Base-by-base conservation (phyloP, 176 grass and related monocot species). In the Chrysopogon serrulatus region DNA sequence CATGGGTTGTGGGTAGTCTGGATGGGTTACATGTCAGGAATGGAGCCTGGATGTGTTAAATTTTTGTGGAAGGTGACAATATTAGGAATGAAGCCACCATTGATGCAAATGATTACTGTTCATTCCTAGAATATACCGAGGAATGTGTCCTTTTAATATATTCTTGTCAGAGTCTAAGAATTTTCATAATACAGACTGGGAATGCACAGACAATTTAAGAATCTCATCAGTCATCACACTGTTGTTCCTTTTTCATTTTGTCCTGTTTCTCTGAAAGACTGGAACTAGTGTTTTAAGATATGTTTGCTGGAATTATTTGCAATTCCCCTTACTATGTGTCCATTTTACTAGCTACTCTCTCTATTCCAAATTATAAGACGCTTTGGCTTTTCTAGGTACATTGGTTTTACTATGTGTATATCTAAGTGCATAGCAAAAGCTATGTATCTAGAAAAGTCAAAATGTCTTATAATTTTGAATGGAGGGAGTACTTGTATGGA, bases 61-160 rank as follows among this genome's bases (percentile, higher is more conserved):
- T 15, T 81, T 51, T 15, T 43, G 70, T 72, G 53, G 24, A 73
- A 86, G 75, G 49, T 67, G 70, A 53, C 47, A 40, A 11, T 49
- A 33, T 61, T 42, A 49, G 18, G 42, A 30, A 80, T 32, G 17
- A 21, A 44, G 57, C 39, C 11, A 77, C n/a, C 36, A 3, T 9
- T 77, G 36, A 42, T 31, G 16, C 17, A 68, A 88, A 63, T 73
- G 88, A 40, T 41, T 89, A 40, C 39, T 84, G 42, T 33, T 69
- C 48, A 44, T 82, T 10, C 68, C 78, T 66, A 39, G 47, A 78
- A 80, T 71, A n/a, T 81, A 26, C 76, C 42, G 5, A 78, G 21
- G 6, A 82, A 88, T 72, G 56, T 94, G 44, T 81, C 73, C 24
- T 51, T 81, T 79, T 56, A 4, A 72, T 59, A 53, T 43, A 14